Base-by-base conservation (phyloP, 257 asterid species). In the Nicotiana otophora region DNA sequence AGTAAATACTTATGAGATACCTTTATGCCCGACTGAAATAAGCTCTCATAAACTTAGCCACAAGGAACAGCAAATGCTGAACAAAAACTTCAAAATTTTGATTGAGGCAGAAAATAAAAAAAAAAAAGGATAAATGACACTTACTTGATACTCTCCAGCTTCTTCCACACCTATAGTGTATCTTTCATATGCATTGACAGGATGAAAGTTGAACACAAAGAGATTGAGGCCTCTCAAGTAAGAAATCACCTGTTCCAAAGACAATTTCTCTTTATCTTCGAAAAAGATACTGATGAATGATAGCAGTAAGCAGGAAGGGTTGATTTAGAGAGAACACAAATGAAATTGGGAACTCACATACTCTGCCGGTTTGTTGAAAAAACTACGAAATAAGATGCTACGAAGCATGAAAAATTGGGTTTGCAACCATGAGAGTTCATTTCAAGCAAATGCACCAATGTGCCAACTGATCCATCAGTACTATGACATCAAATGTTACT, bases 81-180 rank as follows among this genome's bases (percentile, higher is more conserved):
- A 58, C n/a, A 64, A 69, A 68, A 74, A 85, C 26, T 80, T 46
- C 80, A 57, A 81, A 81, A 51, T 5, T 7, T 17, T 16, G 76
- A 34, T n/a, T 7, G 4, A 17, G 60, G 55, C 79, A 69, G 64
- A 14, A 62, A 62, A 8, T 14, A 75, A 72, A 80, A 57, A 81
- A 57, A 81, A 23, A 81, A 81, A 69, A 58, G 58, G 82, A 46
- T 82, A 66, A 79, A 69, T 57, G 77, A 33, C 85, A 87, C 99
- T 91, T 88, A 96, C 99, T 86, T 94, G 92, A 89, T 94, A 94
- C 78, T 96, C 98, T 87, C 99, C 99, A 83, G 99, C 99, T 89
- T 96, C 99, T 86, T 92, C 98, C 78, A 94, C 99, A 60, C 99
- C 98, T 72, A 96, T 68, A 75, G 84, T 86, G 87, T 93, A 94